phyloP scores from a whole-genome alignment of 768 basidiomycete genomes.

The Punctularia strigosozonata region DNA sequence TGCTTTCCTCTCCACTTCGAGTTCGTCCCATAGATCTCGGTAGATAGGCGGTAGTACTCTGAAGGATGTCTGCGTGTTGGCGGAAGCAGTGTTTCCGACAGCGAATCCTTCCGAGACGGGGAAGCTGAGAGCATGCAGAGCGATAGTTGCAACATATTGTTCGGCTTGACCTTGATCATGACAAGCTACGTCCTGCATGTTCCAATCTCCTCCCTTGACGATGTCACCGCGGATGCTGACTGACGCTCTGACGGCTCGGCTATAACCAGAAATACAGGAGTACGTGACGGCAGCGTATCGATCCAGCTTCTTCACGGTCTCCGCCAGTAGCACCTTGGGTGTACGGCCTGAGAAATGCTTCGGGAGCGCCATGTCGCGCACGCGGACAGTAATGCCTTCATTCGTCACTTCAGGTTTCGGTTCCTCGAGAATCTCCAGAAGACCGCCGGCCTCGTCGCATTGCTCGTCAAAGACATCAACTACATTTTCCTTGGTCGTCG shows the following conservation, averaged over 20 bases:
- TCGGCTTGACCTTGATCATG: slow-evolving; percentile 69
- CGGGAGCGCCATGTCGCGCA: slow-evolving; percentile 69
- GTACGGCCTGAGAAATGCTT: slow-evolving; percentile 78
- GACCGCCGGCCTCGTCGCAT: slow-evolving; percentile 40
- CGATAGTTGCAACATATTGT: slow-evolving; percentile 81
- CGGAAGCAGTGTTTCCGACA: slow-evolving; percentile 29
- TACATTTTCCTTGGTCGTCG: not conserved
- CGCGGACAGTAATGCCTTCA: slow-evolving; percentile 36
- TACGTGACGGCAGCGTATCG: slow-evolving; percentile 69
- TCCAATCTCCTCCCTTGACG: slow-evolving; percentile 72
- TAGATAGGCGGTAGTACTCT: slow-evolving; percentile 71
- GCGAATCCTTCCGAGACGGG: slow-evolving; percentile 54
- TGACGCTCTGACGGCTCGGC: slow-evolving; percentile 63
- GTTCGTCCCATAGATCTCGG: slow-evolving; percentile 86
- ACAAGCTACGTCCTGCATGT: slow-evolving; percentile 82
- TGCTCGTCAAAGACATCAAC: slow-evolving; percentile 44
- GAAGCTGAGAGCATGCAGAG: slow-evolving; percentile 69
- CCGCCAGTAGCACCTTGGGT: slow-evolving; percentile 62
- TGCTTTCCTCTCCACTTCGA: slow-evolving; percentile 52
- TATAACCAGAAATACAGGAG: slow-evolving; percentile 48
- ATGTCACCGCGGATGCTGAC: no score
- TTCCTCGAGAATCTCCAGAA: slow-evolving; percentile 60
- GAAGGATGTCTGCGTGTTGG: slow-evolving; percentile 53
- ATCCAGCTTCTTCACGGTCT: slow-evolving; percentile 57
- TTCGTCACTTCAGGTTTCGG: slow-evolving; percentile 44